Percentiles rank a stretch among this genome's conserved stretches.
These are phyloP conservation scores for Talaromyces marneffei DNA, from an alignment of 2,329 filamentous ascomycete genomes.

Conservation along the genomic window DNA sequence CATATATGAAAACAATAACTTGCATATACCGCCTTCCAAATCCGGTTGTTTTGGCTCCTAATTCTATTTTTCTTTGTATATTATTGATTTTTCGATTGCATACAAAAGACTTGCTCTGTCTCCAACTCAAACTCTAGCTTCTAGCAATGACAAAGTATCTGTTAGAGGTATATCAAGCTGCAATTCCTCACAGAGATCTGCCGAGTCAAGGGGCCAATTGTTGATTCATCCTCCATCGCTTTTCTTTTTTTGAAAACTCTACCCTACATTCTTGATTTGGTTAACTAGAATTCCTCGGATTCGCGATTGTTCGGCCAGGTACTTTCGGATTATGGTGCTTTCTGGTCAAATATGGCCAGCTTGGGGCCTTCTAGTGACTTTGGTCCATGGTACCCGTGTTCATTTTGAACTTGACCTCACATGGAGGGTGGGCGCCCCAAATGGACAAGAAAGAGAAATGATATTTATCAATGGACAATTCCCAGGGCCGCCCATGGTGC, in stretches of 20 bases:
- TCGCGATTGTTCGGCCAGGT: neutral
- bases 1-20: conserved; percentile 3
- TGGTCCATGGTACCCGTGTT: conserved; percentile 8
- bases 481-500: conserved; percentile 19
- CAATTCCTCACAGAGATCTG: neutral
- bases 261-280: neutral
- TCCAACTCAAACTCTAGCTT: neutral
- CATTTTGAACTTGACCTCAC: conserved; percentile 17
- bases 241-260: neutral
- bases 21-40: conserved; percentile 4
- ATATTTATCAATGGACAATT: conserved; percentile 25
- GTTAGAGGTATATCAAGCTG: neutral
- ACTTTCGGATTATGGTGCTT: neutral
- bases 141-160: neutral
- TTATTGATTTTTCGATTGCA: neutral
- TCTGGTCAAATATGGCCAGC: neutral
- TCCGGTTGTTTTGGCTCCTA: neutral
- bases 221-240: neutral
- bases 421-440: conserved; percentile 18
- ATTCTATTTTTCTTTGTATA: neutral
- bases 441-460: conserved; percentile 21
- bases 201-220: neutral
- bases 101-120: neutral
- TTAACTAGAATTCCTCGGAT: neutral
- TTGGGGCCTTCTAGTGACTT: neutral